Evolutionary conservation across 768 basidiomycete genomes (phyloP).

Genomic region (Lactifluus volemus): DNA sequence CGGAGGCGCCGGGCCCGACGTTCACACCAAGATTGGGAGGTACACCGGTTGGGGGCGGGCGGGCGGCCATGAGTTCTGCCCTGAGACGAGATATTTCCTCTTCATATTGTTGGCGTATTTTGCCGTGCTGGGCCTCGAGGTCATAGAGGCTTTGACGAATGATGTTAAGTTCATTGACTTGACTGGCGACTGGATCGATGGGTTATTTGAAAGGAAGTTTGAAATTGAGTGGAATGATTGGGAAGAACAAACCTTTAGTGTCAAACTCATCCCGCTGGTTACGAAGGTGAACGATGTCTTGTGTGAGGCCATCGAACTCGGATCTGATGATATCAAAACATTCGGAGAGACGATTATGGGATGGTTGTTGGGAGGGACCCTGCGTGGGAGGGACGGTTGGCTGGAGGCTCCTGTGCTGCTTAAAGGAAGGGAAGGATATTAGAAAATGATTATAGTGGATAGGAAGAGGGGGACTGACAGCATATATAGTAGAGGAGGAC

Average conservation of each 20-base stretch:
- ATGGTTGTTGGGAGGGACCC: conserved; percentile 22
- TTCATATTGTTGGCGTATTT: conserved; percentile 82
- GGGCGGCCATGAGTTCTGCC: conserved; percentile 50
- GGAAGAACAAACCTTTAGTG: conserved; percentile 59
- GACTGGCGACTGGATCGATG: conserved; percentile 48
- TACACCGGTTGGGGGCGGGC: conserved; percentile 28
- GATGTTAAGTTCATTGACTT: conserved; percentile 84
- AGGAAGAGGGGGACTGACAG: conserved; percentile 18
- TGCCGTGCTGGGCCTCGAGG: conserved; percentile 80
- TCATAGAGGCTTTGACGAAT: conserved; percentile 89
- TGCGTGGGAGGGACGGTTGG: conserved; percentile 33
- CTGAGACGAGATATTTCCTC: conserved; percentile 71
- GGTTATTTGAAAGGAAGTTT: background rate
- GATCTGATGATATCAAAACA: conserved; percentile 72
- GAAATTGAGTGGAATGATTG: background rate
- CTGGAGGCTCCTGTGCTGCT: conserved; percentile 35
- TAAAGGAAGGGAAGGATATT: background rate
- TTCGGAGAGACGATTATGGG: conserved; percentile 52
- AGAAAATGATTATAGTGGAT: background rate
- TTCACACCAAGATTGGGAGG: conserved; percentile 22
- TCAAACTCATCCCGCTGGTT: conserved; percentile 87
- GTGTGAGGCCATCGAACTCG: conserved; percentile 72
- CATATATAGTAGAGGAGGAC: conserved; percentile 25
- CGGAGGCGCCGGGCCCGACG: conserved; percentile 19
- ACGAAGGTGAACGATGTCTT: conserved; percentile 59